Evolutionary conservation across 2,329 filamentous ascomycete genomes (phyloP), one percentile per base, ranked within the genome.

Genomic region (Scedosporium minutisporum): DNA sequence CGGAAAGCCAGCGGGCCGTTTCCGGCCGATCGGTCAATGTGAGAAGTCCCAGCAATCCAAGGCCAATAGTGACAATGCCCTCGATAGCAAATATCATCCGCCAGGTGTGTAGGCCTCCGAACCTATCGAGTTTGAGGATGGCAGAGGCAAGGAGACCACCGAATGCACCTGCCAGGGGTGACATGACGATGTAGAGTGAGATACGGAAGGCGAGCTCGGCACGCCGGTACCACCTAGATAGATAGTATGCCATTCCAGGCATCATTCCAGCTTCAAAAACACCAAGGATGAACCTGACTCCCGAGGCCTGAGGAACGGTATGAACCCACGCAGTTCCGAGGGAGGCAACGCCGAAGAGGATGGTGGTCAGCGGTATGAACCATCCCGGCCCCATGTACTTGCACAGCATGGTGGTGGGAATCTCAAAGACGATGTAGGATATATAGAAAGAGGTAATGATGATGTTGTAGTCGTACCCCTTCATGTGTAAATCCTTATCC

Each of bases 241-340:
- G 74, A 67, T 90, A 91, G 72, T 90, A 91, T 0, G 87, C 87
- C 48, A 90, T 89, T 0, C 88, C 88, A 0, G 88, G 88, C 62
- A 91, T 72, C 82, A 91, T 85, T 6, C 88, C 88, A 0, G 88
- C 86, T 72, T 92, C 89, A 63, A 90, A 90, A 10, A 88, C 72
- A 9, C 85, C 85, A 0, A 90, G 79, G 0, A 90, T 66, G 67
- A 91, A 90, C 4, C 88, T 83, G 0, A 90, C 86, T 14, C 79
- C 87, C 44, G 78, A 84, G 2, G 77, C 72, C 18, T 76, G 72
- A 1, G 78, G 73, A 21, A 82, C 77, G 62, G 80, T 78, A 33
- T 83, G 68, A 9, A 88, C 85, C 66, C 88, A 90, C 0, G 83
- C 88, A 0, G 85, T 90, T 44, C 80, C 81, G 5, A 91, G 73